Conservation (phyloP, 495 filamentous ascomycete species). For the Oidiodendron maius region DNA sequence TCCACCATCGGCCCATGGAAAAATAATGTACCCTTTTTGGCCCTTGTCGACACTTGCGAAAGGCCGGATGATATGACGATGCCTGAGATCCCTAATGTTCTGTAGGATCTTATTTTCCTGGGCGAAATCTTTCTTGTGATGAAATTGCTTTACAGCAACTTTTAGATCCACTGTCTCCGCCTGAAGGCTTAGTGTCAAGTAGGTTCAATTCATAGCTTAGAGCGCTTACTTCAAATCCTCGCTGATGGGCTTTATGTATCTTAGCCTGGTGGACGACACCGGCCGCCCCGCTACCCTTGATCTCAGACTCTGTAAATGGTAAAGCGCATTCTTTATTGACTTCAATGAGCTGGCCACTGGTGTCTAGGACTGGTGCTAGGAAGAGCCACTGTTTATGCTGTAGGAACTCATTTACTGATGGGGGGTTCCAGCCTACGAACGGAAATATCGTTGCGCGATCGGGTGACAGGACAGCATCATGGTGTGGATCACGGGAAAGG, state of each 20-base stretch:
- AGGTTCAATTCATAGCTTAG: background rate
- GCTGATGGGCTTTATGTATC: conserved; percentile 6
- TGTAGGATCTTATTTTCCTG: conserved; percentile 1
- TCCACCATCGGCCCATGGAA: conserved; percentile 25
- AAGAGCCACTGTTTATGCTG: conserved; percentile 3
- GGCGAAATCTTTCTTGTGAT: conserved; percentile 2
- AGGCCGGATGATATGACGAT: conserved; percentile 1
- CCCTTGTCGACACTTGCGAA: conserved; percentile 2
- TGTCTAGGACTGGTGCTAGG: background rate
- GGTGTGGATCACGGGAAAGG: background rate
- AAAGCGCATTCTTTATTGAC: background rate
- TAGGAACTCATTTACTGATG: background rate
- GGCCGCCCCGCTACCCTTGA: background rate
- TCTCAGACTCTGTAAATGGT: conserved; percentile 2
- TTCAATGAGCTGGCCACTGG: background rate
- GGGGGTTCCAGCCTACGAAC: background rate
- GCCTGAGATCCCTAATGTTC: background rate
- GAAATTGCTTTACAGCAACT: background rate
- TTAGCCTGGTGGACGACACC: background rate
- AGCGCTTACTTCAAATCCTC: conserved; percentile 5
- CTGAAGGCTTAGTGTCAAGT: background rate
- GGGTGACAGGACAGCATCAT: background rate
- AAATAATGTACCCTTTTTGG: conserved; percentile 18
- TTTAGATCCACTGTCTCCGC: background rate
- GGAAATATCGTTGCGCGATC: background rate